These are phyloP conservation scores for Mycena sanguinolenta DNA, from an alignment of 768 basidiomycete genomes.

Conservation along the genomic window DNA sequence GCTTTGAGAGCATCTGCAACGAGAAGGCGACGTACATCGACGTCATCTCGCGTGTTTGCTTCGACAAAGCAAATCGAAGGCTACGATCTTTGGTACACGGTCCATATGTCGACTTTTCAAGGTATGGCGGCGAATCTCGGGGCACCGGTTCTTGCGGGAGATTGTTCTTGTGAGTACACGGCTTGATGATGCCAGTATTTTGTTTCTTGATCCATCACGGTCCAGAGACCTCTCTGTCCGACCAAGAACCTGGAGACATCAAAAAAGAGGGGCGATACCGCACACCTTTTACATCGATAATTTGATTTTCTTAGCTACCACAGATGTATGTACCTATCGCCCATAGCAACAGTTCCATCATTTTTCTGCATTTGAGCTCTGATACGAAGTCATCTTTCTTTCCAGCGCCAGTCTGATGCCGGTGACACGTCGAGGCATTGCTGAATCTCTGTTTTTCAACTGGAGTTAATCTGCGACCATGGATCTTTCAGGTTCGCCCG, in stretches of 20 bases:
- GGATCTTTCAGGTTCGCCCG: neutral
- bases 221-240: no score
- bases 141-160: no score
- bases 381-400: neutral
- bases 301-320: neutral
- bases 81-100: conserved; percentile 9
- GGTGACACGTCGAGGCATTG: neutral
- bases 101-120: no score
- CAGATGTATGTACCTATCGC: neutral
- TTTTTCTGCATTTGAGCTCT: neutral
- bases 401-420: neutral
- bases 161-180: no score
- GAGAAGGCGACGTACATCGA: conserved; percentile 33
- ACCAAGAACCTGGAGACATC: no score
- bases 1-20: no score
- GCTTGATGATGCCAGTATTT: no score
- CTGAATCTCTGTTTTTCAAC: neutral
- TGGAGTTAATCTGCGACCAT: neutral
- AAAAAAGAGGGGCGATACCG: neutral
- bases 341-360: neutral
- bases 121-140: no score
- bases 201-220: no score
- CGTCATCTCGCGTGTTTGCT: conserved; percentile 18
- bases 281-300: neutral
- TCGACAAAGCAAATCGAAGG: neutral